Percentiles rank a stretch among this genome's conserved stretches.
Evolutionary conservation across 345 rosid genomes (phyloP).

Genomic region (Eucalyptus regnans): DNA sequence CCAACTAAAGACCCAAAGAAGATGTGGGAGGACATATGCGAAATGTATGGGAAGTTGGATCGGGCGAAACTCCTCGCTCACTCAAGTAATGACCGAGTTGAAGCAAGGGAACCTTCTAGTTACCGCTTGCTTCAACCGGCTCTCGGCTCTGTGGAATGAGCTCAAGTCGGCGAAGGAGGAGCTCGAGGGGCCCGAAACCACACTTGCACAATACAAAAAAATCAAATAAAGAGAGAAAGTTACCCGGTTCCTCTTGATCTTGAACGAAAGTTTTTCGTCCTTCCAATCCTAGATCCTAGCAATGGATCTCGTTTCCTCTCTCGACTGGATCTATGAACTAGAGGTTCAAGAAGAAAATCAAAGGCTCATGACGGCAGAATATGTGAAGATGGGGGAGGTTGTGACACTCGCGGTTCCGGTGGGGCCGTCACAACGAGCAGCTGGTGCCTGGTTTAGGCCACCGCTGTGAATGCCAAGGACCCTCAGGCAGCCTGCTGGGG

Average conservation of each 20-base stretch:
- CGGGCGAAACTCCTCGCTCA: not conserved
- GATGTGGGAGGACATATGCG: too few relatives aligned
- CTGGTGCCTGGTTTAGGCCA: too few relatives aligned
- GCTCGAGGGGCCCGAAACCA: fast-evolving
- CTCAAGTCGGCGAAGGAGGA: fast-evolving
- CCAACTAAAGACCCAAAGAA: too few relatives aligned
- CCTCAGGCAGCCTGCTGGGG: too few relatives aligned
- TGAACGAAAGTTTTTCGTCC: fast-evolving
- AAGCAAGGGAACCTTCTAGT: not conserved
- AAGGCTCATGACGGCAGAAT: too few relatives aligned
- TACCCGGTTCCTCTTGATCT: fast-evolving
- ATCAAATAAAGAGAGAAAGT: not conserved
- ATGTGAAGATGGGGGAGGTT: too few relatives aligned
- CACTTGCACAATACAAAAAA: fast-evolving
- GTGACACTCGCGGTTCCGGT: too few relatives aligned
- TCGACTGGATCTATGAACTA: fast-evolving
- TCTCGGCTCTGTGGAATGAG: not conserved
- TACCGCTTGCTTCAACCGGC: fast-evolving
- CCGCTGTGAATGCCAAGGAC: too few relatives aligned
- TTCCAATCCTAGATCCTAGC: fast-evolving
- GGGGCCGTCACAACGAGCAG: too few relatives aligned
- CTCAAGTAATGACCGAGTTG: not conserved
- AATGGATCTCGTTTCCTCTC: fast-evolving
- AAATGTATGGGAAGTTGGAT: not conserved
- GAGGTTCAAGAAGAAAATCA: fast-evolving